phyloP scores from a whole-genome alignment of 164 flowering plant genomes.

The Nelumbo lutea region DNA sequence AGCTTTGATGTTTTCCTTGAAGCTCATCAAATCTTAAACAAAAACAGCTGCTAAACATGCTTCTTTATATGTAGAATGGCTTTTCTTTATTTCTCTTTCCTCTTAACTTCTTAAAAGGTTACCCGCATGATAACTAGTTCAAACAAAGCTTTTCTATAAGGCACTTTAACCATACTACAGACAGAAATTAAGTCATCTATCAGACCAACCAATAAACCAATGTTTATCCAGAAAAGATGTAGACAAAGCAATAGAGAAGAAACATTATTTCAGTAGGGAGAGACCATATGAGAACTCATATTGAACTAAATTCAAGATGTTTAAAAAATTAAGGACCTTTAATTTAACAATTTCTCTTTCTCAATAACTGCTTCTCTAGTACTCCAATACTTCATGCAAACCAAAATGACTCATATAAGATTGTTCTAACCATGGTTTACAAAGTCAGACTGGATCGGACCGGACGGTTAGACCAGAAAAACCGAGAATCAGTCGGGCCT shows the following conservation, averaged over 20 bases:
- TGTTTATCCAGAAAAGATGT: neutral
- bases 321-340: too few relatives aligned
- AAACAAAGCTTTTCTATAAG: too few relatives aligned
- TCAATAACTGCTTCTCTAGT: slow-evolving; percentile 91
- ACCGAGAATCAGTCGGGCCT: too few relatives aligned
- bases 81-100: too few relatives aligned
- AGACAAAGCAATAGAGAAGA: neutral
- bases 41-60: too few relatives aligned
- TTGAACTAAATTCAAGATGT: slow-evolving; percentile 29
- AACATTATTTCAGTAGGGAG: neutral
- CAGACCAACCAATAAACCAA: neutral
- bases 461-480: too few relatives aligned
- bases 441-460: too few relatives aligned
- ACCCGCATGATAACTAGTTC: too few relatives aligned
- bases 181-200: slow-evolving; percentile 4
- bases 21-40: too few relatives aligned
- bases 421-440: slow-evolving; percentile 53
- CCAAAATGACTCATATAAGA: slow-evolving; percentile 93
- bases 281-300: neutral
- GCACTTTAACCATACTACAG: slow-evolving; percentile 60
- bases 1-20: too few relatives aligned
- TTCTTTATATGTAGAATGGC: too few relatives aligned
- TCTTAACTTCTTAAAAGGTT: too few relatives aligned
- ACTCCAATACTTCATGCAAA: slow-evolving; percentile 89
- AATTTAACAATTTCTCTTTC: slow-evolving; percentile 71